These are phyloP conservation scores for Pseudocercospora crystallina DNA, from an alignment of 2,329 filamentous ascomycete species.

Conservation along the genomic window DNA sequence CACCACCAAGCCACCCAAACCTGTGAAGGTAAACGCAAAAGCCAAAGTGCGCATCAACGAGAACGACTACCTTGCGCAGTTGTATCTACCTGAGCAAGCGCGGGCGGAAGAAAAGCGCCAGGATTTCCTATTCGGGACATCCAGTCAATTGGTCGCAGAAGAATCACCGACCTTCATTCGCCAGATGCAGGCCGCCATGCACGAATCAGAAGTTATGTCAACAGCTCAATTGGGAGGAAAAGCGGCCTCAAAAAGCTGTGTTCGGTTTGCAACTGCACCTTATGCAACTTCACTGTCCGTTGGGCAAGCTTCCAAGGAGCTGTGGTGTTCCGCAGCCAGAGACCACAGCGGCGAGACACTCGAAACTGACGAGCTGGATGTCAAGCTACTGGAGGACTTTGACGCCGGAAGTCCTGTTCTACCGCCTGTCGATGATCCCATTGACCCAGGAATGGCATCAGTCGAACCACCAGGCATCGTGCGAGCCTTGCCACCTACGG, in stretches of 20 bases:
- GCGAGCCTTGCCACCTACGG: not conserved
- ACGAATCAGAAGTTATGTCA: slow-evolving; percentile 51
- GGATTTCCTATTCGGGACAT: slow-evolving; percentile 81
- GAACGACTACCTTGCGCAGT: slow-evolving; percentile 20
- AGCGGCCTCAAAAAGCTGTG: slow-evolving; percentile 23
- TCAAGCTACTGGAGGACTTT: not conserved
- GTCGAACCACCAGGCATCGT: not conserved
- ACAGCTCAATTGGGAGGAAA: slow-evolving; percentile 22
- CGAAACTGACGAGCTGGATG: not conserved
- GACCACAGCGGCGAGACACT: slow-evolving; percentile 55
- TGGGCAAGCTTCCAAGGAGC: slow-evolving; percentile 39
- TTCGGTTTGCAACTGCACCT: slow-evolving; percentile 28
- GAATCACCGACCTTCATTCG: slow-evolving; percentile 67
- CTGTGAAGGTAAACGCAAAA: slow-evolving; percentile 40
- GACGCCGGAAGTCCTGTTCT: too few relatives aligned
- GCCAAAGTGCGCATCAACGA: slow-evolving; percentile 27
- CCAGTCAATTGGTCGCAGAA: slow-evolving; percentile 74
- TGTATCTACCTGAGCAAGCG: slow-evolving; percentile 70
- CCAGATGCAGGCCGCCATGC: slow-evolving; percentile 63
- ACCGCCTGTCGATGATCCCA: too few relatives aligned
- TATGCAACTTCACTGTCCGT: slow-evolving; percentile 32
- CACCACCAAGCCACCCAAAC: slow-evolving; percentile 11
- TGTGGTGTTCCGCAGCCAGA: slow-evolving; percentile 72
- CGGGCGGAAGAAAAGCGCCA: slow-evolving; percentile 65
- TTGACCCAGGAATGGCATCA: too few relatives aligned